Conservation (phyloP, 306 rosid genomes). For the Inga leiocalycina region DNA sequence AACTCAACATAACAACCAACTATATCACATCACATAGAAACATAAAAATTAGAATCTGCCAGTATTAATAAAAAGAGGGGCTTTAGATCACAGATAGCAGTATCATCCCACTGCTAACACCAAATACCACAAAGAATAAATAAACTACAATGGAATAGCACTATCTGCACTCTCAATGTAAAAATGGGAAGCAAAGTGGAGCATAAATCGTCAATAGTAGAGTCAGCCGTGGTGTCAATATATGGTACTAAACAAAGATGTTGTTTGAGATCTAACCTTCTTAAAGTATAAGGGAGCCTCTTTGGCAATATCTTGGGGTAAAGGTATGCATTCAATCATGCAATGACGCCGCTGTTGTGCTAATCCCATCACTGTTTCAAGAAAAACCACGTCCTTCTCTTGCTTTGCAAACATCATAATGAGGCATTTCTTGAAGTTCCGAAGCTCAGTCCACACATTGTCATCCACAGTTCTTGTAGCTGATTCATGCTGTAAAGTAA, state of each 20-base stretch:
- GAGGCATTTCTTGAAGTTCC: conserved; percentile 94
- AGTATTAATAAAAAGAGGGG: not conserved
- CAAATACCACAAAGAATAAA: not conserved
- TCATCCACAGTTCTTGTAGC: conserved; percentile 82
- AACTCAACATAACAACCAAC: not conserved
- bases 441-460: conserved; percentile 78
- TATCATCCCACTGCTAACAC: not conserved
- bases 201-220: not conserved
- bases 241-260: not conserved
- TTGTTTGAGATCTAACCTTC: conserved; percentile 56
- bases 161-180: not conserved
- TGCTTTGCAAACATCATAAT: conserved; percentile 92
- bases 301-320: conserved; percentile 72
- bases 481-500: conserved; percentile 72
- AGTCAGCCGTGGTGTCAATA: not conserved
- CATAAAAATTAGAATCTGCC: not conserved
- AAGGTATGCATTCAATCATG: conserved; percentile 82
- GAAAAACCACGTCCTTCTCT: conserved; percentile 88
- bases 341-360: conserved; percentile 81
- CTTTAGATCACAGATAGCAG: not conserved
- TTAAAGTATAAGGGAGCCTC: conserved; percentile 90
- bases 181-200: not conserved
- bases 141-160: not conserved
- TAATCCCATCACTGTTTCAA: conserved; percentile 87
- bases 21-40: not conserved